Evolutionary conservation across 1,284 basidiomycete species (phyloP), one percentile per base, ranked within the genome.

Genomic region (Sphaerobolus stellatus): DNA sequence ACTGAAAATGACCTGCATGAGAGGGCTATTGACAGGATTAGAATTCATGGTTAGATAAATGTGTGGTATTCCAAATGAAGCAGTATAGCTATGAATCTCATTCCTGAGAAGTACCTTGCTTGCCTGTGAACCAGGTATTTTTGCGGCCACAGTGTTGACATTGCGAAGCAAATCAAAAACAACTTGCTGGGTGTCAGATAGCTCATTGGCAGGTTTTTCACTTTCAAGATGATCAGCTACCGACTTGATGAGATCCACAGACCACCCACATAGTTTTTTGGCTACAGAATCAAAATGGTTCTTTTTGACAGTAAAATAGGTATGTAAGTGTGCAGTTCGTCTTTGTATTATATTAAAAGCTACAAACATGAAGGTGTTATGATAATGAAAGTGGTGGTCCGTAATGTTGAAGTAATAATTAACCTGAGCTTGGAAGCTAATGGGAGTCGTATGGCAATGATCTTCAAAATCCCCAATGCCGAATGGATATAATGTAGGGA

Each of bases 401-500:
- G 25, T 13, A 5, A 56, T 18, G 11, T 24, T 28, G 20, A 57
- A 41, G 13, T 8, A 51, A 52, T 57, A 49, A 36, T 58, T 38
- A 14, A 34, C 40, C 20, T 57, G 56, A 16, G 11, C 30, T 29
- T 58, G 48, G 36, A 58, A 58, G 13, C 28, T 7, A 14, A 58
- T 22, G 2, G 44, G 14, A 0, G 33, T 31, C 2, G 6, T n/a
- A 1, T 69, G 47, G 13, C 25, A 20, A 1, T 22, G n/a, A 47
- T 74, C 59, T 44, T 73, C 68, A 49, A 69, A 65, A 0, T 71
- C 74, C 1, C 73, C 72, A 11, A 70, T 57, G 3, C 74, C 71
- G 57, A 68, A 74, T 0, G 70, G 73, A 56, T 71, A 74, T 4
- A 73, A 56, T 14, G 66, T 68, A 0, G 70, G 71, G 57, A 69